phyloP scores from a whole-genome alignment of 441 rosid genomes.

The Populus hybrid region DNA sequence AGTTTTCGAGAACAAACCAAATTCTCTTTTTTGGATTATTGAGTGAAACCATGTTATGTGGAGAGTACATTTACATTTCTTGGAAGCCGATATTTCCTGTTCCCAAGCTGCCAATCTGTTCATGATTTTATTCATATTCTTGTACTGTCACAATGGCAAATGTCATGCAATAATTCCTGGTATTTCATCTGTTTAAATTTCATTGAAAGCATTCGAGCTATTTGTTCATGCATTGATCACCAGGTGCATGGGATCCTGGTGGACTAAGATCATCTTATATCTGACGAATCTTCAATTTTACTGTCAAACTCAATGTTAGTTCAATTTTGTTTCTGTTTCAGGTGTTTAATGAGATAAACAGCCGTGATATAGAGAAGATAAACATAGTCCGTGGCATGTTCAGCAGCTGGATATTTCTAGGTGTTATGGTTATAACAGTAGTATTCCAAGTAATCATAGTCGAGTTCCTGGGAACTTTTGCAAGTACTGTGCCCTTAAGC shows the following conservation, averaged over 20 bases:
- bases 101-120: too few species aligned
- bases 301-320: not conserved
- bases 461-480: conserved; percentile 80
- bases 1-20: too few species aligned
- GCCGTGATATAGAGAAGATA: conserved; percentile 90
- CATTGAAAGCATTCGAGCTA: not conserved
- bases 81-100: too few species aligned
- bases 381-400: conserved; percentile 76
- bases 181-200: too few species aligned
- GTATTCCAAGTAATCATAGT: conserved; percentile 80
- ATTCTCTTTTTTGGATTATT: too few species aligned
- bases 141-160: too few species aligned
- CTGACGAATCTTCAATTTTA: too few species aligned
- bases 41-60: too few species aligned
- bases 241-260: not conserved
- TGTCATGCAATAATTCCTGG: too few species aligned
- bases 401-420: conserved; percentile 66
- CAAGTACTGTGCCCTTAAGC: conserved; percentile 85
- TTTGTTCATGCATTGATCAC: not conserved
- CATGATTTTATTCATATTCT: too few species aligned
- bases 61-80: too few species aligned
- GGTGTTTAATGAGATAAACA: conserved; percentile 91
- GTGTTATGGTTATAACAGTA: conserved; percentile 63
- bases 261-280: not conserved
- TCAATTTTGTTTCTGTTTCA: conserved; percentile 16